Evolutionary conservation across 805 yeast species (phyloP).

Genomic region (Cyberlindnera galapagoensis): DNA sequence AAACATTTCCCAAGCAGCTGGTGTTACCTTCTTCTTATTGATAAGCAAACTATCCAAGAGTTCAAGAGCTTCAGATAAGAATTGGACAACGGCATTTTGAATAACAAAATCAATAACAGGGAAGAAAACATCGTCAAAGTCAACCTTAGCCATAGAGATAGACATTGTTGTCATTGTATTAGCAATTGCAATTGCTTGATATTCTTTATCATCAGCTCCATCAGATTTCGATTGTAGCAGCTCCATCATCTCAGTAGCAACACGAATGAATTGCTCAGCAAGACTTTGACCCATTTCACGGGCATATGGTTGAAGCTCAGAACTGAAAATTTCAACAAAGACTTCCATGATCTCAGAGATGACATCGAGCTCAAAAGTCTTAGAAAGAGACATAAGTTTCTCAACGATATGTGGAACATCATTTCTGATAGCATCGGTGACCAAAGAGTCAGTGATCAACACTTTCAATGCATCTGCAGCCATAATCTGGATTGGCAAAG

Average conservation of each 20-base stretch:
- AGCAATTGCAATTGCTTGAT: slow-evolving; percentile 60
- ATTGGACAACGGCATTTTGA: slow-evolving; percentile 50
- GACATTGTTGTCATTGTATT: slow-evolving; percentile 72
- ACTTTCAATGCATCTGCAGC: slow-evolving; percentile 87
- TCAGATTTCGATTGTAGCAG: slow-evolving; percentile 11
- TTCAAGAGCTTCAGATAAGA: slow-evolving; percentile 58
- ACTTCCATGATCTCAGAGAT: slow-evolving; percentile 91
- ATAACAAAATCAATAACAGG: slow-evolving; percentile 58
- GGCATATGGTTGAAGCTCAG: slow-evolving; percentile 86
- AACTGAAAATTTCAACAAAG: slow-evolving; percentile 82
- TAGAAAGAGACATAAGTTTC: slow-evolving; percentile 65
- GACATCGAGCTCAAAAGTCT: slow-evolving; percentile 78
- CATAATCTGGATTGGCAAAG: slow-evolving; percentile 74
- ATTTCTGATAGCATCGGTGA: slow-evolving; percentile 60
- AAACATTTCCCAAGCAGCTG: slow-evolving; percentile 47
- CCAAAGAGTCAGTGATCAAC: slow-evolving; percentile 59
- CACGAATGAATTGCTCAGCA: slow-evolving; percentile 51
- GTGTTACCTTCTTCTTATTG: slow-evolving; percentile 42
- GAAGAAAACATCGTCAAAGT: slow-evolving; percentile 45
- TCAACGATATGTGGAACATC: slow-evolving; percentile 82
- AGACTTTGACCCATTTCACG: slow-evolving; percentile 53
- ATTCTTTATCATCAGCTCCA: slow-evolving; percentile 50
- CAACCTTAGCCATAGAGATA: slow-evolving; percentile 54
- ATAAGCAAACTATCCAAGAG: slow-evolving; percentile 49
- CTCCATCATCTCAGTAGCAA: slow-evolving; percentile 53